Conservation (phyloP, 75 land plant species). For the Pinus taeda region DNA sequence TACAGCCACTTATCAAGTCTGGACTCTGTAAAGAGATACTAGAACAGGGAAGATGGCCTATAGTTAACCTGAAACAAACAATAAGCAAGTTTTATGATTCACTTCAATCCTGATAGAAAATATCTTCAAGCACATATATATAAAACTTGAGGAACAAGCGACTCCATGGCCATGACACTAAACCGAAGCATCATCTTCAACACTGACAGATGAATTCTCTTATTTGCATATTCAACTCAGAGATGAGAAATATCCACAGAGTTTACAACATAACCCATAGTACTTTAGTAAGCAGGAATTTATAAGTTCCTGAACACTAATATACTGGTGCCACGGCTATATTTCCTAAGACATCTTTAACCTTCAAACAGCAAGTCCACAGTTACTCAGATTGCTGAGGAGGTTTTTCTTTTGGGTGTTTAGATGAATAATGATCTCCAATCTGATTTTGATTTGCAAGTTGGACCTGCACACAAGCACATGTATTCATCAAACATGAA, state of each 20-base stretch:
- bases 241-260: neutral
- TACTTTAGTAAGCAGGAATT: conserved; percentile 2
- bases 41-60: too few relatives aligned
- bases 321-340: neutral
- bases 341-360: neutral
- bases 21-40: too few relatives aligned
- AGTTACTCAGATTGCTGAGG: conserved; percentile 11
- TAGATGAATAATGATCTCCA: conserved; percentile 65
- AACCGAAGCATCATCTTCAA: neutral
- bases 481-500: conserved; percentile 4
- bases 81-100: too few relatives aligned
- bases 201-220: conserved; percentile 3
- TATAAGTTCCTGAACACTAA: neutral
- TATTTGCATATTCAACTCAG: neutral
- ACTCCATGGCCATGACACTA: neutral
- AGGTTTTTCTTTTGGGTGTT: conserved; percentile 73
- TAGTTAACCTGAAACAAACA: too few relatives aligned
- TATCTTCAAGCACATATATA: too few relatives aligned
- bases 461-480: conserved; percentile 36
- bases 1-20: too few relatives aligned
- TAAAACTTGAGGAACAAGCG: too few relatives aligned
- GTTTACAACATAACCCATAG: neutral
- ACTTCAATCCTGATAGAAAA: too few relatives aligned
- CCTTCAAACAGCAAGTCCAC: neutral
- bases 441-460: conserved; percentile 70